Base-by-base conservation (phyloP, 495 filamentous ascomycete genomes). In the Delitschia confertaspora region DNA sequence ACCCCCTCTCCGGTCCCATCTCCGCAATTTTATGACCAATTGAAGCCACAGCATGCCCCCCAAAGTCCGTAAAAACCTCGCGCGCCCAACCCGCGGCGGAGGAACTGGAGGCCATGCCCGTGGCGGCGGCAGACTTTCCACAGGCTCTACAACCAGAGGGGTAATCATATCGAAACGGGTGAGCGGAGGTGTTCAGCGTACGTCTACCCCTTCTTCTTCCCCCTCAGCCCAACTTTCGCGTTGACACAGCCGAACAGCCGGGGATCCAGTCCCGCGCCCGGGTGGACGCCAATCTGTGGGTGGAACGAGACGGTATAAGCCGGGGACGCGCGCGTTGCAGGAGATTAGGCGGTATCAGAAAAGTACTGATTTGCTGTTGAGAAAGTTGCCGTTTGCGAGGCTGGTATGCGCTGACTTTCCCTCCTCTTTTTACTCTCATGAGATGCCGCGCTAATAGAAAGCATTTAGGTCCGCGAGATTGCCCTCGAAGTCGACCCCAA, bases 311-410 rank as follows among this genome's bases (percentile, higher is more conserved):
- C 77, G 88, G 53, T 95, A 89, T 62, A 80, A 71, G 43, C 88
- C 88, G 2, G 88, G 88, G 43, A 94, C 88, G 1, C 61, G 82
- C 13, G 88, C 88, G 1, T 67, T 95, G 11, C 77, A 76, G 53
- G 88, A 95, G 67, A 95, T 95, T 60, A 73, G 88, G 34, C 71
- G 72, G 55, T 86, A 91, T 58, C 88, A 95, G 64, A 76, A 74
- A 57, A 77, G 69, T 32, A 93, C 83, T 29, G 87, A 95, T 44
- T 70, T 95, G 0, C 65, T 95, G 1, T 62, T 95, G 37, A 62
- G 69, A 13, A 94, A 93, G 59, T 65, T 93, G 2, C 88, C 88
- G 1, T 95, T 95, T 59, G 75, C 86, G 14, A 78, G 88, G 44
- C 67, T 95, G 8, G 88, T 94, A 65, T 44, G 75, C 37, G 16